A percentile compares a stretch with the other conserved stretches of the same genome.
Evolutionary conservation across 495 filamentous ascomycete species (phyloP).

Genomic region (Corynascus novoguineensis): DNA sequence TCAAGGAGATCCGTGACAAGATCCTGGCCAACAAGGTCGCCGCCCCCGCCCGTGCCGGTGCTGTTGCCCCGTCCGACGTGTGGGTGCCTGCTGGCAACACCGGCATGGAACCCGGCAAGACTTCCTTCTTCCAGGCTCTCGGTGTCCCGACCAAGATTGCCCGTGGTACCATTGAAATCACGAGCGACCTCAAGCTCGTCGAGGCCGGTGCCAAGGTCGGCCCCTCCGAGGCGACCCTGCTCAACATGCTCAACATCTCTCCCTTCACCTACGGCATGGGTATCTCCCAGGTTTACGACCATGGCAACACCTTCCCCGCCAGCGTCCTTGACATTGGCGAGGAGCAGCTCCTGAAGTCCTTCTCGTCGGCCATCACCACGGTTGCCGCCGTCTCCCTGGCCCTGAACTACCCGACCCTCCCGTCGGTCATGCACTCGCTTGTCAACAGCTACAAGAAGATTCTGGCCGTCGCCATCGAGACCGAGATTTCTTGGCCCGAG

Average conservation of each 20-base stretch:
- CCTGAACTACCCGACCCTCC: conserved; percentile 90
- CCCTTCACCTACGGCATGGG: conserved; percentile 99
- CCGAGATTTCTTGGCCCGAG: conserved; percentile 89
- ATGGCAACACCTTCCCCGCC: conserved; percentile 83
- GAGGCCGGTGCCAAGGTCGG: conserved; percentile 91
- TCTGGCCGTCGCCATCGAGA: conserved; percentile 81
- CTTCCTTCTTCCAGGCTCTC: conserved; percentile 99
- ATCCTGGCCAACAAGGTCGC: conserved; percentile 96
- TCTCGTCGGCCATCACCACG: conserved; percentile 75
- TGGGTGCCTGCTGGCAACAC: conserved; percentile 96
- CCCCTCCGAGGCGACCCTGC: conserved; percentile 93
- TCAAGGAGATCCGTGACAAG: conserved; percentile 86
- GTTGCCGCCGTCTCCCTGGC: conserved; percentile 89
- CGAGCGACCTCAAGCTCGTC: conserved; percentile 93
- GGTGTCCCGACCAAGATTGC: conserved; percentile 99
- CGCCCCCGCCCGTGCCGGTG: conserved; percentile 94
- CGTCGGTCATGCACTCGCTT: conserved; percentile 88
- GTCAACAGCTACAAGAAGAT: conserved; percentile 98
- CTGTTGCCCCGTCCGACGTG: conserved; percentile 82
- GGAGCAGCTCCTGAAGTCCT: conserved; percentile 78
- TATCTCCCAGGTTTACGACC: conserved; percentile 90
- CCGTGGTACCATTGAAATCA: conserved; percentile 99
- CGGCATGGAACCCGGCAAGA: conserved; percentile 99
- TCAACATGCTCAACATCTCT: conserved; percentile 99
- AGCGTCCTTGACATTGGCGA: conserved; percentile 88